Evolutionary conservation across 2,329 filamentous ascomycete genomes (phyloP).

Genomic region (Pseudophaeomoniella oleicola): DNA sequence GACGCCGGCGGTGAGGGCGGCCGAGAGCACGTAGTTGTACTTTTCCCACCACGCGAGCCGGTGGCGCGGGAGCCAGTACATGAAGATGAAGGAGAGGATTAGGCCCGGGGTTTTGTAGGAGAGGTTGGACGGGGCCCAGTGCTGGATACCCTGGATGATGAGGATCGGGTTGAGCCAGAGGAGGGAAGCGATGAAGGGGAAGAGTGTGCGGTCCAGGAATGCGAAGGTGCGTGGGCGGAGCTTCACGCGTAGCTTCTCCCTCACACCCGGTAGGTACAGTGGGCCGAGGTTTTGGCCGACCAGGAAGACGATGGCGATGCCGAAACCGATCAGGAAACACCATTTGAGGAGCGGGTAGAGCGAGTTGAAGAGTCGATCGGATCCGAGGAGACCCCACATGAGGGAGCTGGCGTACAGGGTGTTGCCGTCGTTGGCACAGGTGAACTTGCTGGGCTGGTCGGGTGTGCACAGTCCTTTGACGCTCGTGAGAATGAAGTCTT

Average conservation of each 20-base stretch:
- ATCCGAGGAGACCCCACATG: slow-evolving; percentile 39
- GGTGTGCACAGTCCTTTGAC: slow-evolving; percentile 26
- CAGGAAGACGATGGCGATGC: background rate
- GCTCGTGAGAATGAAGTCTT: slow-evolving; percentile 22
- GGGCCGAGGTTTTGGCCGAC: background rate
- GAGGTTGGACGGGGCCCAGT: slow-evolving; percentile 65
- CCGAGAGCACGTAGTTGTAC: slow-evolving; percentile 32
- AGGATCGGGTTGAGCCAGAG: slow-evolving; percentile 6
- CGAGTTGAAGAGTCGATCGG: slow-evolving; percentile 30
- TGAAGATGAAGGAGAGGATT: slow-evolving; percentile 23
- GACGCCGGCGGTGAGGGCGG: slow-evolving; percentile 27
- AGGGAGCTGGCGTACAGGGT: slow-evolving; percentile 33
- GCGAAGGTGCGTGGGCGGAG: background rate
- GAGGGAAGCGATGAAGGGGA: slow-evolving; percentile 28
- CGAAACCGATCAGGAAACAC: slow-evolving; percentile 34
- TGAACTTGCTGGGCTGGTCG: slow-evolving; percentile 30
- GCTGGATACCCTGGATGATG: slow-evolving; percentile 14
- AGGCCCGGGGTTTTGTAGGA: slow-evolving; percentile 43
- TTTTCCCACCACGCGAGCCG: slow-evolving; percentile 37
- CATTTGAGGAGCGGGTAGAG: slow-evolving; percentile 36
- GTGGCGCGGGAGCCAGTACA: slow-evolving; percentile 31
- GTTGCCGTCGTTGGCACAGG: slow-evolving; percentile 33
- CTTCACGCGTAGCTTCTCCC: background rate
- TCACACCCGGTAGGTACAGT: background rate
- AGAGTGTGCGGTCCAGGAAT: slow-evolving; percentile 13